phyloP scores from a whole-genome alignment of 495 filamentous ascomycete genomes.

The Aspergillus affinis region DNA sequence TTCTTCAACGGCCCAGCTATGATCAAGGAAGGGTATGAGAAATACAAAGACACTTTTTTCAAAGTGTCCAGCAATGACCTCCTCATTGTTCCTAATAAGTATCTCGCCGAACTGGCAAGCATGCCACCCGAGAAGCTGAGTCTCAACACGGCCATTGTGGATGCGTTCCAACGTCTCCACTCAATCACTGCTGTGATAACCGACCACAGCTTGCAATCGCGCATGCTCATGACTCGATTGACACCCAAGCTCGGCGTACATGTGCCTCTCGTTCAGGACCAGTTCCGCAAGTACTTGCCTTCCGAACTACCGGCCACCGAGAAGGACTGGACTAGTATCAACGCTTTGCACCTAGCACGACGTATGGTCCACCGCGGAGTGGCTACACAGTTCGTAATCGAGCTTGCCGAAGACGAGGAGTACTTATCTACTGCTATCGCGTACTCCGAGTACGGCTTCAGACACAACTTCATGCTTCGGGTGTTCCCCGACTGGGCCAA shows the following conservation, averaged over 20 bases:
- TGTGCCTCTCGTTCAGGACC: not conserved
- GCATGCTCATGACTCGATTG: not conserved
- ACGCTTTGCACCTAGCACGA: slow-evolving; percentile 2
- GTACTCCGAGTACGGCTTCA: slow-evolving; percentile 2
- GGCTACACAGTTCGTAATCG: not conserved
- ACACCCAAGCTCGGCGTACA: not conserved
- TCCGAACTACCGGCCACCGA: not conserved
- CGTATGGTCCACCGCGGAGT: not conserved
- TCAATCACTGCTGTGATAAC: slow-evolving; percentile 2
- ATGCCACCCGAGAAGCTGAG: not conserved
- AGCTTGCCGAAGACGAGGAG: slow-evolving; percentile 2
- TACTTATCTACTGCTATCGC: not conserved
- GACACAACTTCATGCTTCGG: not conserved
- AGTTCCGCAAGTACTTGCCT: slow-evolving; percentile 3
- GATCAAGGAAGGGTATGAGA: not conserved
- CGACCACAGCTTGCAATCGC: slow-evolving; percentile 1
- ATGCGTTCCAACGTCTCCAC: slow-evolving; percentile 2
- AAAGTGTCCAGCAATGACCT: slow-evolving; percentile 2
- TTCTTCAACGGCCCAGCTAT: not conserved
- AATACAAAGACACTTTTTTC: slow-evolving; percentile 3
- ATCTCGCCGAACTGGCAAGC: slow-evolving; percentile 1
- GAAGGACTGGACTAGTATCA: not conserved
- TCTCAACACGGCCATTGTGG: slow-evolving; percentile 1
- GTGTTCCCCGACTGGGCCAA: slow-evolving; percentile 1
- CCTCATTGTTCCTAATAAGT: slow-evolving; percentile 2